Evolutionary conservation across 352 stramenopile species (phyloP).

Genomic region (Halophytophthora batemanensis): DNA sequence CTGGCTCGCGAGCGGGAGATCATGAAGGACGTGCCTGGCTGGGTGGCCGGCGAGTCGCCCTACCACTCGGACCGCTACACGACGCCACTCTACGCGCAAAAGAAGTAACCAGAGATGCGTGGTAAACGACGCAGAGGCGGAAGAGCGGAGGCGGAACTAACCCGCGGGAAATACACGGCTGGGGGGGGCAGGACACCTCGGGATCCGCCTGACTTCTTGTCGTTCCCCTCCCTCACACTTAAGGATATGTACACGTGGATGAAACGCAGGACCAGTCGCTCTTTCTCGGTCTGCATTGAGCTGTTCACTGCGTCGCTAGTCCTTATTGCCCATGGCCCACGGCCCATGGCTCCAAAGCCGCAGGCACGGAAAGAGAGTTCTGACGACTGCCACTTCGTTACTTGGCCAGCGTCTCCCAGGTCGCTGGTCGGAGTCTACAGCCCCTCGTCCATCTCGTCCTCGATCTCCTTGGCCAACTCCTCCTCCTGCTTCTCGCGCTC

Average conservation of each 20-base stretch:
- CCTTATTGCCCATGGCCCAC: too few relatives aligned
- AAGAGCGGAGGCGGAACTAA: constrained; percentile 24
- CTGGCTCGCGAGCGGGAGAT: constrained; percentile 91
- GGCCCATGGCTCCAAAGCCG: too few relatives aligned
- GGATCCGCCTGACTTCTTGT: too few relatives aligned
- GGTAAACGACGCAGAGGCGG: constrained; percentile 5
- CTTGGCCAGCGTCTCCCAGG: too few relatives aligned
- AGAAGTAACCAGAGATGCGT: constrained; percentile 42
- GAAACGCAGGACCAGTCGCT: too few relatives aligned
- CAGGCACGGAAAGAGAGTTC: too few relatives aligned
- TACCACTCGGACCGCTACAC: constrained; percentile 89
- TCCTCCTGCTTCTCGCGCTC: constrained; percentile 92
- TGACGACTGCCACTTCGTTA: too few relatives aligned
- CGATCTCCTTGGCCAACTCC: constrained; percentile 96
- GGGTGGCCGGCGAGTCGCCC: constrained; percentile 82
- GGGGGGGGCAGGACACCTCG: too few relatives aligned
- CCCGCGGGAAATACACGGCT: constrained; percentile 25
- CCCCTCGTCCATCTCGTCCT: constrained; percentile 96
- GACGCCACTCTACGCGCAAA: constrained; percentile 74
- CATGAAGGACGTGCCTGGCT: constrained; percentile 95
- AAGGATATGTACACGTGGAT: too few relatives aligned
- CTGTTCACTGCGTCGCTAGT: too few relatives aligned
- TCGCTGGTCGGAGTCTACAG: constrained; percentile 27
- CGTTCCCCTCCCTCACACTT: too few relatives aligned
- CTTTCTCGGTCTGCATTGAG: background rate